Evolutionary conservation across 75 land plant species (phyloP), one percentile per base, ranked within the genome.

Genomic region (Pinus taeda): DNA sequence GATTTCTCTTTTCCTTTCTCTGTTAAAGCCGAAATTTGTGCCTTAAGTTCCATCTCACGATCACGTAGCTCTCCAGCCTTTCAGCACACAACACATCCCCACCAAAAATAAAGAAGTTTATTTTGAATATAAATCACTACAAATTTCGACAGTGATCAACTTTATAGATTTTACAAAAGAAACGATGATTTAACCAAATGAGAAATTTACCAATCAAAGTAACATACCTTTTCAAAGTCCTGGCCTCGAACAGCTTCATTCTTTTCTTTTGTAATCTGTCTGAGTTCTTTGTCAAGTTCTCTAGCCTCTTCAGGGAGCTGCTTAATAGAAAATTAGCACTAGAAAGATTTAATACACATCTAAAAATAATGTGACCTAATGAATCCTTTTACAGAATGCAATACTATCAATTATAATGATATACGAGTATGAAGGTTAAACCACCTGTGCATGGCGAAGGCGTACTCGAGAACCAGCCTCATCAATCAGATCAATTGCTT

Each of bases 381-480:
- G n/a, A n/a, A 24, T 24, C 20, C 60, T 57, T 13, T 26, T 56
- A 4, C 3, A 57, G 61, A 26, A 17, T 1, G 5, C 15, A 24
- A 62, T n/a, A 74, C 29, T 29, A 24, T 55, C 75, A 26, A 26
- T 24, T 57, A 22, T 56, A 22, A 11, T 3, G 26, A 57, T 29
- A 18, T 66, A 12, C 42, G 45, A 45, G 4, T 45, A 76, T 26
- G 2, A 59, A 49, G 49, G 20, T 20, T 15, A 65, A 78, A 82
- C 21, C 12, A 91, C 98, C 96, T 93, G 92, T 49, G 98, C 92
- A 87, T 96, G 91, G 26, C 85, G 88, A 71, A 96, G 93, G 15
- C 97, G 92, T 33, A 96, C 98, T 4, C 94, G 91, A 79, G 97
- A 94, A 73, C 98, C 98, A 81, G 98, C 98, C 81, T 96, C 98